A percentile compares a stretch with the other conserved stretches of the same genome.
Conservation (phyloP, 257 asterid genomes). For the Solanum boliviense region DNA sequence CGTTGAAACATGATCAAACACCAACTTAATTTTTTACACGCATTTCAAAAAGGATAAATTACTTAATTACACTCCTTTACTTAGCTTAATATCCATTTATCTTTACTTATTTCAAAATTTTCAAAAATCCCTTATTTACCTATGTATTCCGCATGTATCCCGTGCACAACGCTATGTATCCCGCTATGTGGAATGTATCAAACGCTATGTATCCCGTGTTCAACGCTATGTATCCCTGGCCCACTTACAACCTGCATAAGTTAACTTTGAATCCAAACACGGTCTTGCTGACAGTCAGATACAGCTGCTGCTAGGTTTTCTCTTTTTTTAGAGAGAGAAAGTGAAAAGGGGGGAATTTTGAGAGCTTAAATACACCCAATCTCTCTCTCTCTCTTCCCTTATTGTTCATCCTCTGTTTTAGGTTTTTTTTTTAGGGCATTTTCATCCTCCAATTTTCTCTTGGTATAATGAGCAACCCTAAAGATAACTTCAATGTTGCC, state of each 20-base stretch:
- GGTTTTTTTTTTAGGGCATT: neutral
- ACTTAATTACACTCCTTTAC: no score
- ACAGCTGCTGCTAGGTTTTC: neutral
- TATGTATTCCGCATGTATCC: no score
- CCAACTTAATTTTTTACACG: neutral
- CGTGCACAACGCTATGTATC: no score
- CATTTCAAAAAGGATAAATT: neutral
- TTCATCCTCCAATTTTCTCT: neutral
- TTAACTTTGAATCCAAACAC: neutral
- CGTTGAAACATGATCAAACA: neutral
- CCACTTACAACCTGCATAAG: neutral
- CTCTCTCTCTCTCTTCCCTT: neutral
- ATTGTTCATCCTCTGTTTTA: neutral
- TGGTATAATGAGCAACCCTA: conserved; percentile 15
- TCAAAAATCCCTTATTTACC: no score
- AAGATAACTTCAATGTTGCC: conserved; percentile 22
- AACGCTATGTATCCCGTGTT: no score
- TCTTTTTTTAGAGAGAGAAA: neutral
- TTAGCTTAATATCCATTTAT: no score
- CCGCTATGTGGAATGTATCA: no score
- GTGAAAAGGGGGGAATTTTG: neutral
- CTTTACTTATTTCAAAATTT: no score
- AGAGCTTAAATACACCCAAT: neutral
- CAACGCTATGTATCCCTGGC: no score
- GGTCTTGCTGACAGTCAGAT: neutral